Evolutionary conservation across 805 yeast genomes (phyloP).

Genomic region (Kodamaea fukazawae): DNA sequence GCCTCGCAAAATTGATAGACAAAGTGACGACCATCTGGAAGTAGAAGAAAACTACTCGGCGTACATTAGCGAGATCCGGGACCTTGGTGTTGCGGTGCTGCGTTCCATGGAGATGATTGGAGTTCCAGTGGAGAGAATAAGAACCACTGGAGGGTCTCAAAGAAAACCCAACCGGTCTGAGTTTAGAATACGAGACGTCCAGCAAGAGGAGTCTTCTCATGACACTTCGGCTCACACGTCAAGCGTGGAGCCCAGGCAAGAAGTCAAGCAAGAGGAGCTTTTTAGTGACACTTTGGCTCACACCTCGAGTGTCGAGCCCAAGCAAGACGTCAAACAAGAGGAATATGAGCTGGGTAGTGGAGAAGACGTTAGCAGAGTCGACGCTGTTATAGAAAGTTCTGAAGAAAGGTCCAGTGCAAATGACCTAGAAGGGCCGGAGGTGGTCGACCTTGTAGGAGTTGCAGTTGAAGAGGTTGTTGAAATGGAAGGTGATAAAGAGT

Average conservation of each 20-base stretch:
- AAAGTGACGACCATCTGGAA: constrained; percentile 7
- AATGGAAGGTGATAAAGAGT: not conserved
- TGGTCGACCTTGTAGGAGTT: not conserved
- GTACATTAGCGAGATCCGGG: constrained; percentile 19
- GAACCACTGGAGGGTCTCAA: constrained; percentile 6
- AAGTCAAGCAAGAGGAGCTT: too few species aligned
- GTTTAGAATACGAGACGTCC: constrained; percentile 1
- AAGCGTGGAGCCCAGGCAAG: too few species aligned
- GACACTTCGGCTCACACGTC: too few species aligned
- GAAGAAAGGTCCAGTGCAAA: too few species aligned
- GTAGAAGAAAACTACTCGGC: constrained; percentile 10
- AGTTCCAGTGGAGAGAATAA: constrained; percentile 3
- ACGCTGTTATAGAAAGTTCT: too few species aligned
- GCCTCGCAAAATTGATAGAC: constrained; percentile 8
- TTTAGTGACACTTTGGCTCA: too few species aligned
- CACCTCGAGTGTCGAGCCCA: too few species aligned
- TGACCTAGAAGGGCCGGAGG: not conserved
- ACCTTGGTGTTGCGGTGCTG: constrained; percentile 16
- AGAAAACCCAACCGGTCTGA: constrained; percentile 1
- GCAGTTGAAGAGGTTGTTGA: not conserved
- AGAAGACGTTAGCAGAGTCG: too few species aligned
- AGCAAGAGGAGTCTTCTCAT: too few species aligned
- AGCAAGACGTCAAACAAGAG: too few species aligned
- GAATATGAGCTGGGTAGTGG: too few species aligned
- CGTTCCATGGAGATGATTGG: constrained; percentile 9